These are phyloP conservation scores for Tremella mesenterica DNA, from an alignment of 768 basidiomycete species.

Conservation along the genomic window DNA sequence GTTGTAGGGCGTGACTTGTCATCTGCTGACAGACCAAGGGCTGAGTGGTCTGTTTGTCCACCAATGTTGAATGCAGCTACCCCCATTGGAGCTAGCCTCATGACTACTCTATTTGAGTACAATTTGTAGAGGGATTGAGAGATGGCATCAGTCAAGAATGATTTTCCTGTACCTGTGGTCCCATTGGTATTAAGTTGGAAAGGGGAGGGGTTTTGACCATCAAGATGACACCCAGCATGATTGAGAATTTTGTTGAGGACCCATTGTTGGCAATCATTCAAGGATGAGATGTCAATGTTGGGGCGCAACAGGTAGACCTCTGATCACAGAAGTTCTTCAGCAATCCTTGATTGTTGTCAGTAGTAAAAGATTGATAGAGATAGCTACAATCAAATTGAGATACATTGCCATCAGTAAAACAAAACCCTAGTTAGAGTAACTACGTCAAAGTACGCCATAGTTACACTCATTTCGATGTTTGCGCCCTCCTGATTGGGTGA, in stretches of 20 bases:
- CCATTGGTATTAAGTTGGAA: constrained; percentile 5
- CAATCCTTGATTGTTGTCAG: too few relatives aligned
- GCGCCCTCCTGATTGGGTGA: too few relatives aligned
- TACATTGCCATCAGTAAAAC: too few relatives aligned
- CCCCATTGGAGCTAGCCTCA: constrained; percentile 1
- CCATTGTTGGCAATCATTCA: not conserved
- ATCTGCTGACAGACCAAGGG: not conserved
- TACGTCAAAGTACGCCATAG: too few relatives aligned
- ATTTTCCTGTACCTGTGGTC: constrained; percentile 7
- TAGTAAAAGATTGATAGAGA: too few relatives aligned
- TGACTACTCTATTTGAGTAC: not conserved
- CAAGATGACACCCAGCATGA: not conserved
- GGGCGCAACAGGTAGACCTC: too few relatives aligned
- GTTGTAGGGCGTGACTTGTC: not conserved
- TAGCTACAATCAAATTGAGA: too few relatives aligned
- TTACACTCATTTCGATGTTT: too few relatives aligned
- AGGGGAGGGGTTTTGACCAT: not conserved
- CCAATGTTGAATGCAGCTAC: constrained; percentile 7
- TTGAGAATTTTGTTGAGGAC: not conserved
- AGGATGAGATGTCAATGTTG: not conserved
- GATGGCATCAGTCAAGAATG: constrained; percentile 3
- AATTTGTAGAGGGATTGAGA: not conserved
- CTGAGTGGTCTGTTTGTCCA: constrained; percentile 3
- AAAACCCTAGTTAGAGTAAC: too few relatives aligned
- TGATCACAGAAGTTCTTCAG: too few relatives aligned